Evolutionary conservation across 805 yeast species (phyloP).

Genomic region (Diddensiella transvaalensis): DNA sequence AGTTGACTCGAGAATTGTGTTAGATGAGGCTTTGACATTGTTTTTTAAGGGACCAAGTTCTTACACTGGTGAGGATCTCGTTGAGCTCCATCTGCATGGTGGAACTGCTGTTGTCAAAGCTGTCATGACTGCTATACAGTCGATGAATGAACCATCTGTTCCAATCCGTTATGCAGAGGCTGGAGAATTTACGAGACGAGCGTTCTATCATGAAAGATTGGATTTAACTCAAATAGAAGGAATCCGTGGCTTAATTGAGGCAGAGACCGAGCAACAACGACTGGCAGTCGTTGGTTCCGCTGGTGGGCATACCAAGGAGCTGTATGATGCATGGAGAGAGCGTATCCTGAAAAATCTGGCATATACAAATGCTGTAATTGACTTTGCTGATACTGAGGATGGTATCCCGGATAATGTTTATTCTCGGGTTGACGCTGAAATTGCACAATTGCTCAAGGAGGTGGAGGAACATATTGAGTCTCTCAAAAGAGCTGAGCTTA

Average conservation of each 20-base stretch:
- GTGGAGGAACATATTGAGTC: constrained; percentile 38
- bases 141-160: constrained; percentile 28
- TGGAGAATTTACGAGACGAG: constrained; percentile 88
- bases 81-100: constrained; percentile 92
- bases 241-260: constrained; percentile 79
- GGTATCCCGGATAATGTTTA: not conserved
- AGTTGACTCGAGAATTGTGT: constrained; percentile 30
- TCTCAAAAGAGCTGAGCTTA: constrained; percentile 40
- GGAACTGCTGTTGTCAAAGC: constrained; percentile 79
- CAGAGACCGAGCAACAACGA: constrained; percentile 90
- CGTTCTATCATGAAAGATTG: constrained; percentile 76
- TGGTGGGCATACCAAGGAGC: constrained; percentile 57
- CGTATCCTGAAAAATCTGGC: constrained; percentile 65
- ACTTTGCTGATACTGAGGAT: constrained; percentile 88
- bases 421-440: constrained; percentile 15
- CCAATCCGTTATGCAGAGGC: constrained; percentile 79
- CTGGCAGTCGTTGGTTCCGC: constrained; percentile 68
- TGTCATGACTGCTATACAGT: constrained; percentile 58
- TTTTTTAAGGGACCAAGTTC: constrained; percentile 71
- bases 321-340: constrained; percentile 65
- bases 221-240: constrained; percentile 93
- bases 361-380: constrained; percentile 79
- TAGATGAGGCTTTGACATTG: constrained; percentile 76
- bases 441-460: constrained; percentile 45
- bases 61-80: constrained; percentile 87